These are phyloP conservation scores for Stenogyne calaminthoides DNA, from an alignment of 305 asterid species.

Conservation along the genomic window DNA sequence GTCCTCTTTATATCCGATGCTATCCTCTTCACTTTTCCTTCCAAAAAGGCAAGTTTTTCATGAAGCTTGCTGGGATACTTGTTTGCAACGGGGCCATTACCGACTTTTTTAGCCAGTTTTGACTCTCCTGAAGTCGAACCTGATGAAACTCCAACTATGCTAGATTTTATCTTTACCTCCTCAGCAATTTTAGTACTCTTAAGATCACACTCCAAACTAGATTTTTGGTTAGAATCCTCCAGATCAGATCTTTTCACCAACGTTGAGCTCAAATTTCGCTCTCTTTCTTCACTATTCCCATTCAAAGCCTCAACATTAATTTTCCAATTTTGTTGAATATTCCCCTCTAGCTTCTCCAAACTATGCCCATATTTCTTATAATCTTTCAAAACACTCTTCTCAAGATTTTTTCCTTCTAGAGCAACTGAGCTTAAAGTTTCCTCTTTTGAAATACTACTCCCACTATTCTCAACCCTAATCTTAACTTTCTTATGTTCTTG, in stretches of 20 bases:
- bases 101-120: slow-evolving; percentile 35
- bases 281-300: slow-evolving; percentile 30
- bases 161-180: slow-evolving; percentile 39
- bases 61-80: slow-evolving; percentile 77
- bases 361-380: slow-evolving; percentile 28
- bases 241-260: slow-evolving; percentile 21
- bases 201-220: slow-evolving; percentile 26
- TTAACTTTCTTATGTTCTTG: slow-evolving; percentile 30
- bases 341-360: slow-evolving; percentile 24
- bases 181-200: slow-evolving; percentile 22
- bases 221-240: slow-evolving; percentile 14
- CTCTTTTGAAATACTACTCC: slow-evolving; percentile 32
- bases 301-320: slow-evolving; percentile 24
- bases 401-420: slow-evolving; percentile 36
- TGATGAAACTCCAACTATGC: slow-evolving; percentile 17
- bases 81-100: slow-evolving; percentile 24
- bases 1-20: slow-evolving; percentile 85
- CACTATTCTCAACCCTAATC: slow-evolving; percentile 29
- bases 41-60: slow-evolving; percentile 87
- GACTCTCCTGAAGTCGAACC: slow-evolving; percentile 43
- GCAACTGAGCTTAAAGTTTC: slow-evolving; percentile 28
- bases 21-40: slow-evolving; percentile 91
- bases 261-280: slow-evolving; percentile 28
- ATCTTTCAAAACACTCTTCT: slow-evolving; percentile 30
- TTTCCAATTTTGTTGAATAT: slow-evolving; percentile 30